A percentile compares a stretch with the other conserved stretches of the same genome.
These are phyloP conservation scores for Lodderomyces oxycetoniae DNA, from an alignment of 1,139 yeast species.

Conservation along the genomic window DNA sequence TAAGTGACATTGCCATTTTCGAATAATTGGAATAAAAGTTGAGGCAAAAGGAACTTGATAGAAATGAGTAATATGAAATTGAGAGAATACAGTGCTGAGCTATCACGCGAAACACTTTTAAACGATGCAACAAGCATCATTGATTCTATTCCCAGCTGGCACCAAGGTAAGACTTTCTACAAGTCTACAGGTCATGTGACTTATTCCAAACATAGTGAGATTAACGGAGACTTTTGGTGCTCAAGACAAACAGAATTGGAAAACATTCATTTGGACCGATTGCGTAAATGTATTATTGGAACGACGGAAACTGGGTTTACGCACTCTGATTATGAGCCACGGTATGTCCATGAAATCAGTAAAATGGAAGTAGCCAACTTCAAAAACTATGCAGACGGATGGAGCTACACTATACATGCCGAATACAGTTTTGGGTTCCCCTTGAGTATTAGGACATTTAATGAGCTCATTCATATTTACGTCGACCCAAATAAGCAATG, in stretches of 20 bases:
- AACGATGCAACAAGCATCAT: neutral
- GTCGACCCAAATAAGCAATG: constrained; percentile 18
- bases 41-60: too few relatives aligned
- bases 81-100: constrained; percentile 3
- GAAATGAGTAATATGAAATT: constrained; percentile 2
- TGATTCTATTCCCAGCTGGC: constrained; percentile 4
- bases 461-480: constrained; percentile 50
- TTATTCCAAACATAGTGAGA: constrained; percentile 1
- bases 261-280: neutral
- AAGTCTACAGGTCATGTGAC: constrained; percentile 2
- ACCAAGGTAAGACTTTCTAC: constrained; percentile 1
- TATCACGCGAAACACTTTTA: constrained; percentile 4
- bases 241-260: constrained; percentile 6
- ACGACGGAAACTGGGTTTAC: constrained; percentile 16
- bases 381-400: constrained; percentile 10
- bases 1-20: too few relatives aligned
- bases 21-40: too few relatives aligned
- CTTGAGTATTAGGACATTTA: constrained; percentile 48
- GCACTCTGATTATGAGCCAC: constrained; percentile 33
- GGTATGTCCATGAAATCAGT: constrained; percentile 31
- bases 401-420: constrained; percentile 24
- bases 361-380: constrained; percentile 12
- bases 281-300: constrained; percentile 9
- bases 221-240: constrained; percentile 10
- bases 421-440: constrained; percentile 50